Evolutionary conservation across 805 yeast species (phyloP), one percentile per base, ranked within the genome.

Genomic region (Tetrapisispora nanseiensis): DNA sequence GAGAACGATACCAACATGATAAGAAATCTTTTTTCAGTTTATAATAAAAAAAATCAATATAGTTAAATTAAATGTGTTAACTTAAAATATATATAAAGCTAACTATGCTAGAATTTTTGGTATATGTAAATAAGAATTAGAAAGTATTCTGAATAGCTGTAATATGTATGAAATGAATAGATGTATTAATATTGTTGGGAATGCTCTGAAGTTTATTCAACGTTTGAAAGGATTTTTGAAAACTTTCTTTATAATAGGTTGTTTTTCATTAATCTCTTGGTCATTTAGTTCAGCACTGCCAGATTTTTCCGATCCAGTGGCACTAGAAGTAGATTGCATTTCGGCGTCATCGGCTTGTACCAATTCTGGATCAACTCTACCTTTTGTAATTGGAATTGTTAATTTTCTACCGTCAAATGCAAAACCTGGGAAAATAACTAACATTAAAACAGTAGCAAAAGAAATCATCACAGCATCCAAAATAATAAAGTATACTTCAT

Each of bases 401-500:
- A 40, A 41, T 8, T 43, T 29, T 44, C 62, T 56, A 15, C 68
- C 68, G 27, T 45, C 35, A 52, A 76, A 73, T 1, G 76, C 74
- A 30, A 71, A 55, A 1, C 83, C 84, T 0, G 95, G 95, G 55
- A 81, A 80, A 54, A 72, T 68, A 1, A 74, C 58, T 0, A 82
- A 64, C 55, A 78, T 60, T 4, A 68, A 56, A 5, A 70, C 57
- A 32, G 62, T 56, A 1, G 80, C 75, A 6, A 78, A 39, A 0
- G 73, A 56, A 60, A 81, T 69, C 82, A 80, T 76, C 42, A 80
- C 55, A 2, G 78, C 79, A 50, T 82, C 89, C 16, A 81, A 59
- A 16, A 74, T 66, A 56, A 81, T 65, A 51, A 81, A 74, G 51
- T 74, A 78, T 36, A 66, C 59, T 56, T 82, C 86, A 42, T 73